Evolutionary conservation across 306 rosid species (phyloP).

Genomic region (Dalbergia cochinchinensis): DNA sequence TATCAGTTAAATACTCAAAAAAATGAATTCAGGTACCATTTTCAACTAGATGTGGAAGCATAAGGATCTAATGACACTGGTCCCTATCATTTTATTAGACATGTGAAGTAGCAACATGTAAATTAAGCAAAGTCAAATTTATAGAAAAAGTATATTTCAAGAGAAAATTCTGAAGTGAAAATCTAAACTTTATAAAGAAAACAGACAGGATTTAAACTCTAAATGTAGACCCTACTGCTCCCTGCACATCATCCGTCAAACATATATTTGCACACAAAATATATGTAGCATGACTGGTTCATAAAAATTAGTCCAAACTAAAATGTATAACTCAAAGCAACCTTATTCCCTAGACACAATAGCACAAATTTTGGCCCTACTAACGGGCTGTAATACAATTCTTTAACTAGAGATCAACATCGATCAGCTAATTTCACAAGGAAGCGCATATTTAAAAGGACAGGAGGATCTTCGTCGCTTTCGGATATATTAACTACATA

Average conservation of each 20-base stretch:
- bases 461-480: constrained; percentile 16
- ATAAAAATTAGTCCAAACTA: constrained; percentile 1
- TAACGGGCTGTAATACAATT: constrained; percentile 5
- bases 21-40: not conserved
- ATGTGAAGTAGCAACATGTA: not conserved
- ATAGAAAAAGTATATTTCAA: not conserved
- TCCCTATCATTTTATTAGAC: not conserved
- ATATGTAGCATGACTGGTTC: not conserved
- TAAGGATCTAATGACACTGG: constrained; percentile 3
- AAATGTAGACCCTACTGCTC: no score
- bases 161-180: not conserved
- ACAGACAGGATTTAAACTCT: no score
- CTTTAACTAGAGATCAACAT: not conserved
- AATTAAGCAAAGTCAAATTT: not conserved
- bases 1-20: constrained; percentile 25
- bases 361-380: not conserved
- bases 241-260: no score
- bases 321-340: constrained; percentile 20
- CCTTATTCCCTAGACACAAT: constrained; percentile 31
- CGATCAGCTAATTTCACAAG: constrained; percentile 33
- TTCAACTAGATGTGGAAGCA: constrained; percentile 20
- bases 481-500: constrained; percentile 7
- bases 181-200: no score
- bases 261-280: not conserved
- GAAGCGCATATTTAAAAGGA: constrained; percentile 42